Evolutionary conservation across 148 eudicot species (phyloP), one percentile per base, ranked within the genome.

Genomic region (Rhododendron ovatum): DNA sequence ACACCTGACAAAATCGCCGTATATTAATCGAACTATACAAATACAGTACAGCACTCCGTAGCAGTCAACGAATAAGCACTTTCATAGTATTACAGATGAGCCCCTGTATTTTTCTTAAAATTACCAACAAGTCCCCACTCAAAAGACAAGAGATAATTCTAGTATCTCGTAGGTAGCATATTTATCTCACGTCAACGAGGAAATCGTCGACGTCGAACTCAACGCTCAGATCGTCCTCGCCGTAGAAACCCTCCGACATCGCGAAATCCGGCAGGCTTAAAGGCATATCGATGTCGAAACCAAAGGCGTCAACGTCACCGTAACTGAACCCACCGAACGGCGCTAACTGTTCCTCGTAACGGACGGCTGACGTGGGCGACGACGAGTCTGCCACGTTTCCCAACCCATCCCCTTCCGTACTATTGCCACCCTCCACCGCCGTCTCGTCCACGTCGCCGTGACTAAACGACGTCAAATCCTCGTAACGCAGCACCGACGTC

Each of bases 351-450:
- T 61, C 88, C 33, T 61, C 83, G 79, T 33, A 10, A 24, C 78
- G 45, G 28, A 83, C 74, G 10, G 83, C 86, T 0, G 88, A 87
- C 80, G 78, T 87, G 2, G 88, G 89, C n/a, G 92, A 90, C 83
- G 84, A 28, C 83, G 84, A 28, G 63, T 59, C 84, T 26, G 57
- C 77, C 17, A 37, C 89, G 53, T 41, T 78, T 3, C 45, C 15
- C 80, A 9, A 20, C 13, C 24, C 55, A 43, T 78, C 85, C 28
- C 83, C 33, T 47, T 85, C 35, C 63, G 37, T 37, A 24, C 26
- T 28, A 48, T 71, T 24, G 47, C 71, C 10, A 3, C 26, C 74
- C 1, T 4, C 48, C 4, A 57, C n/a, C 30, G 76, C 30, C 75
- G 78, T 79, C 85, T 67, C 85, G 10, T 86, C 88, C 0, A 35